A percentile compares a stretch with the other conserved stretches of the same genome.
These are phyloP conservation scores for Mortierella sp. DNA, from an alignment of 371 early-diverging fungal genomes.

Conservation along the genomic window DNA sequence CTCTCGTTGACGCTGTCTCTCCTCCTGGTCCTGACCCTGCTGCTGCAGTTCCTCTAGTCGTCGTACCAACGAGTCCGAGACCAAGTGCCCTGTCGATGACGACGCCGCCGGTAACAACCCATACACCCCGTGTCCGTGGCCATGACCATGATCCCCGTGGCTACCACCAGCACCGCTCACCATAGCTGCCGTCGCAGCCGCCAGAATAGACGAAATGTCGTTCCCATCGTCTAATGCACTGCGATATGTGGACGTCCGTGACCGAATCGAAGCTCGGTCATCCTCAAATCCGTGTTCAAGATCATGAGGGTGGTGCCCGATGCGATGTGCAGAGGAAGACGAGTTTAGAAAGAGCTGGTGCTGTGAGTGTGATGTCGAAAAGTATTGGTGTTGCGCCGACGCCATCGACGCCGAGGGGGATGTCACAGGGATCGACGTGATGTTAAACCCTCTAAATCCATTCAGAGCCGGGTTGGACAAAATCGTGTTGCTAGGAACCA, in stretches of 20 bases:
- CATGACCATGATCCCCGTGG: neutral
- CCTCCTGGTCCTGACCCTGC: constrained; percentile 46
- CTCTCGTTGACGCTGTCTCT: constrained; percentile 15
- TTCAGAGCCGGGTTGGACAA: constrained; percentile 42
- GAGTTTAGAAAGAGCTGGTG: constrained; percentile 16
- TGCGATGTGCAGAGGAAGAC: neutral
- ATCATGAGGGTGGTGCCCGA: constrained; percentile 20
- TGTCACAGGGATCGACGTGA: constrained; percentile 34
- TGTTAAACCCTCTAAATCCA: constrained; percentile 41
- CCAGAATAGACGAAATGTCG: constrained; percentile 22
- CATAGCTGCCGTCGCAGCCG: constrained; percentile 10
- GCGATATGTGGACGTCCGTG: constrained; percentile 36
- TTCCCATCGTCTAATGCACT: constrained; percentile 17
- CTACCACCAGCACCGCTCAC: constrained; percentile 9
- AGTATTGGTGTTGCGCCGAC: constrained; percentile 43
- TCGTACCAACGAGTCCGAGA: constrained; percentile 46
- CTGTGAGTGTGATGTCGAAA: constrained; percentile 29
- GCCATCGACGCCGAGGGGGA: constrained; percentile 42
- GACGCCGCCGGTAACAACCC: constrained; percentile 19
- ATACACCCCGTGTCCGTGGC: constrained; percentile 1
- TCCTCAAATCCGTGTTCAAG: constrained; percentile 20
- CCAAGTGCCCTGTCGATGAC: constrained; percentile 22
- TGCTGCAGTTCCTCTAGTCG: constrained; percentile 48
- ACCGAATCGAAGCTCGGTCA: constrained; percentile 42
- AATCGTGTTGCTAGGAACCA: constrained; percentile 33